phyloP scores from a whole-genome alignment of 2,329 filamentous ascomycete species.

The Colletotrichum musae region DNA sequence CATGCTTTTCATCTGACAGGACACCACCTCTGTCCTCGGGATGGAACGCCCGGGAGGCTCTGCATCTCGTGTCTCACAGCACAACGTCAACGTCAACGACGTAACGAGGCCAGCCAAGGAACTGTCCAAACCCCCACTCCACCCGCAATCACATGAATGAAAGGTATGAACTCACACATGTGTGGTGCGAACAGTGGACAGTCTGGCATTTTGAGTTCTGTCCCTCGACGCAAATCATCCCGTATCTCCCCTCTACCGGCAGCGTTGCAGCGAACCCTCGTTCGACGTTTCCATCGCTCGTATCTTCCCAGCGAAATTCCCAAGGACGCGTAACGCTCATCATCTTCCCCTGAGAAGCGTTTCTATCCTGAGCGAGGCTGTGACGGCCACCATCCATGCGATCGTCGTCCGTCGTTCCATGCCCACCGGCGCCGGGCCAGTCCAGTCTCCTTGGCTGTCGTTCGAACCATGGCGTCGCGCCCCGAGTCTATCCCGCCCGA shows the following conservation, averaged over 20 bases:
- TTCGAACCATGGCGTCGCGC: background rate
- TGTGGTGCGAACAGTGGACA: too few relatives aligned
- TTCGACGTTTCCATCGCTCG: slow-evolving; percentile 1
- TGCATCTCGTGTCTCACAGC: slow-evolving; percentile 26
- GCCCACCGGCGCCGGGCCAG: background rate
- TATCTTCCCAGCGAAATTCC: background rate
- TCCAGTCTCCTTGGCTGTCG: slow-evolving; percentile 13
- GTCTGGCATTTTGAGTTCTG: slow-evolving; percentile 22
- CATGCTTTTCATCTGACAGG: slow-evolving; percentile 24
- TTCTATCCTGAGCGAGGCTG: slow-evolving; percentile 39
- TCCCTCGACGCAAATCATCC: slow-evolving; percentile 4
- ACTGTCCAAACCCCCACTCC: background rate
- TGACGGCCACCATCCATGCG: slow-evolving; percentile 5
- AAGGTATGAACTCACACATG: background rate
- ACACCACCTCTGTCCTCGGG: slow-evolving; percentile 6
- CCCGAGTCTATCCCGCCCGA: slow-evolving; percentile 6
- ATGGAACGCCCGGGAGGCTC: slow-evolving; percentile 29
- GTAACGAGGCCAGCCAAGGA: background rate
- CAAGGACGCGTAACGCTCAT: slow-evolving; percentile 17
- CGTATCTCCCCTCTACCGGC: slow-evolving; percentile 7
- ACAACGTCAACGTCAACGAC: slow-evolving; percentile 29
- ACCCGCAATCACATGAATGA: slow-evolving; percentile 34
- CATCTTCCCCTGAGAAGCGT: background rate
- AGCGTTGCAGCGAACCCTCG: slow-evolving; percentile 4
- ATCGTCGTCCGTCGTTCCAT: background rate